phyloP scores from a whole-genome alignment of 2,329 filamentous ascomycete species.

The Penicillium sp. region DNA sequence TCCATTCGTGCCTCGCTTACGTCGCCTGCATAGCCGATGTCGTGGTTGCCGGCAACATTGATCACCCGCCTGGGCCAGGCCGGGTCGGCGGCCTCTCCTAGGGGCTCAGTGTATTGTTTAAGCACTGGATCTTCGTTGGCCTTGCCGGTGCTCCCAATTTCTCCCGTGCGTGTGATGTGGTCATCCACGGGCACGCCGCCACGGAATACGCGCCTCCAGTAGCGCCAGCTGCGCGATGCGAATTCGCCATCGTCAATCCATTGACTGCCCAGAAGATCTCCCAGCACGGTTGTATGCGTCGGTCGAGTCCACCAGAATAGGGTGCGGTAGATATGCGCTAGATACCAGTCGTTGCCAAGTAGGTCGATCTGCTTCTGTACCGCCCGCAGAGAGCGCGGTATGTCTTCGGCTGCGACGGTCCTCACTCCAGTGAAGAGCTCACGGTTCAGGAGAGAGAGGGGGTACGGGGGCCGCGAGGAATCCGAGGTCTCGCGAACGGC shows the following conservation, averaged over 20 bases:
- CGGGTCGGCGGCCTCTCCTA: constrained; percentile 39
- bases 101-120: constrained; percentile 18
- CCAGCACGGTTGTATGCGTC: constrained; percentile 83
- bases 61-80: constrained; percentile 76
- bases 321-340: constrained; percentile 86
- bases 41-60: constrained; percentile 91
- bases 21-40: constrained; percentile 94
- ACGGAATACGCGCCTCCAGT: constrained; percentile 78
- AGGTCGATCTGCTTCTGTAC: constrained; percentile 80
- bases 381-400: constrained; percentile 64
- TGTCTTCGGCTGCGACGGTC: constrained; percentile 61
- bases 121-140: constrained; percentile 23
- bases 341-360: constrained; percentile 89
- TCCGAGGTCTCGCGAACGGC: constrained; percentile 15
- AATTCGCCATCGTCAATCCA: constrained; percentile 92
- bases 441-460: constrained; percentile 14
- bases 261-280: constrained; percentile 89
- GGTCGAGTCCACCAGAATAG: constrained; percentile 80
- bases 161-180: constrained; percentile 36
- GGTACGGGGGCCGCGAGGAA: constrained; percentile 5
- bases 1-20: constrained; percentile 71
- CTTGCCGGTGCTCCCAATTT: constrained; percentile 41
- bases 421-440: constrained; percentile 21
- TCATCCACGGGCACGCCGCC: constrained; percentile 62
- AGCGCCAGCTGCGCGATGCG: constrained; percentile 66